Base-by-base conservation (phyloP, 73 alveolate genomes). In the Loxodes magnus region DNA sequence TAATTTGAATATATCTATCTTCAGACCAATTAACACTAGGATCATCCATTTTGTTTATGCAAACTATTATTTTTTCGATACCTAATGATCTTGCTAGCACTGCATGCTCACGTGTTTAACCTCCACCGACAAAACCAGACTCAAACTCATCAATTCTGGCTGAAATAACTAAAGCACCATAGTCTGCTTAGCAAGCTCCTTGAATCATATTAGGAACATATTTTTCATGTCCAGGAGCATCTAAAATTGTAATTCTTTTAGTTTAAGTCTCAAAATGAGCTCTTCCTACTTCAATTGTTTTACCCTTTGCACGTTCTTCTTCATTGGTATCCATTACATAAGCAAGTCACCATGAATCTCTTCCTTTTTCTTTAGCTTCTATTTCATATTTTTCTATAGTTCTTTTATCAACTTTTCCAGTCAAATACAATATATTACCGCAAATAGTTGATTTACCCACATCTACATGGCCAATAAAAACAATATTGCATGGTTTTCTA, bases 181-280 rank as follows among this genome's bases (percentile, higher is more conserved):
- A 76, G 51, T 96, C 99, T 30, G 99, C 99, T 65, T 92, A 90
- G 12, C 98, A 94, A 2, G 99, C 99, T 23, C 99, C 99, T 58
- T 79, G 80, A 56, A 95, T 89, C 96, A 92, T 87, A 60, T 95
- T 95, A n/a, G 98, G 98, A 35, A 96, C 98, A 56, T 90, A 96
- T 58, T 93, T 94, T 73, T 94, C 79, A 83, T 96, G 99, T 6
- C 99, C 99, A 3, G 99, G 99, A 21, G 99, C 99, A 77, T 96
- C 99, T 56, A 87, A 63, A 16, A 82, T 60, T 22, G 93, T 78
- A 57, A 79, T 81, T 30, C 98, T 58, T 53, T 84, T 83, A 59
- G 71, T 80, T 10, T 71, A 66, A 16, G 99, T 94, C 25, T 82
- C 94, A 57, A 96, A 82, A 55, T 76, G 65, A 4, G 99, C 99